Percentiles rank a stretch among this genome's conserved stretches.
These are phyloP conservation scores for Penicillium lividum DNA, from an alignment of 495 filamentous ascomycete species.

Conservation along the genomic window DNA sequence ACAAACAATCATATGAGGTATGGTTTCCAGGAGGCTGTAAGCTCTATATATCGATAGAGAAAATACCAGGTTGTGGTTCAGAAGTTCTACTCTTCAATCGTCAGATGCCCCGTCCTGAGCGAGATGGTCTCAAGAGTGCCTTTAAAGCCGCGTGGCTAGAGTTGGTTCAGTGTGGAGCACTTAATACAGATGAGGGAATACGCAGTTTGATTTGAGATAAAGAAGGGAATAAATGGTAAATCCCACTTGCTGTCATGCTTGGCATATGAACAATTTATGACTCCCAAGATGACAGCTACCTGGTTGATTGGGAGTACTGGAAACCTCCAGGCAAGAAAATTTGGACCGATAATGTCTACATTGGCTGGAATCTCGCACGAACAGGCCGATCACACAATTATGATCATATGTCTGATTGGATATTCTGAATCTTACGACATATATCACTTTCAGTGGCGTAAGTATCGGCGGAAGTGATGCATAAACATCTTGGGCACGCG, in stretches of 20 bases:
- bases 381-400: not conserved
- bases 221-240: not conserved
- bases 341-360: no score
- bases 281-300: not conserved
- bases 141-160: slow-evolving; percentile 1
- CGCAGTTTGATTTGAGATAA: not conserved
- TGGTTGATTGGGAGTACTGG: slow-evolving; percentile 1
- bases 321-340: not conserved
- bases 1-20: not conserved
- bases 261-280: not conserved
- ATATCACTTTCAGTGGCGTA: no score
- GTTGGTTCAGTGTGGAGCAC: not conserved
- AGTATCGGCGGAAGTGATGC: no score
- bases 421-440: not conserved
- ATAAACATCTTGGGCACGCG: not conserved
- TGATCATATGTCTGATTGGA: not conserved
- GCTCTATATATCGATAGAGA: slow-evolving; percentile 1
- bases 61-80: not conserved
- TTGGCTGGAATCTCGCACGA: not conserved
- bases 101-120: not conserved
- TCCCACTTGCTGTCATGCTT: not conserved
- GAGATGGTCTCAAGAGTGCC: not conserved
- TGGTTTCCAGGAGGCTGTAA: not conserved
- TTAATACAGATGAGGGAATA: not conserved
- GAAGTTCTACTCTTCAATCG: not conserved